Conservation (phyloP, 2,329 filamentous ascomycete species). For the Venturia pyrina region DNA sequence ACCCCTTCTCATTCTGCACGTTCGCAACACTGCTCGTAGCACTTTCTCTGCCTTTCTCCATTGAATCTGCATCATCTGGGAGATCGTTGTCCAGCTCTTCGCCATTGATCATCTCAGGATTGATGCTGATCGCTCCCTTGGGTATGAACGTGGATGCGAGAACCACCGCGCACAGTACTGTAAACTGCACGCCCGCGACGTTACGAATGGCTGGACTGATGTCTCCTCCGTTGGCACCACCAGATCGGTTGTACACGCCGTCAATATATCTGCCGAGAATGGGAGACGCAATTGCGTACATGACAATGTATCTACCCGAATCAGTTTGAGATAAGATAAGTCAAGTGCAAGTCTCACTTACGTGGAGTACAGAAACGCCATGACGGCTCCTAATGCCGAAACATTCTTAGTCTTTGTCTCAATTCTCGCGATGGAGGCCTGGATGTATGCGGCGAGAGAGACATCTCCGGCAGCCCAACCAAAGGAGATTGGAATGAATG, state of each 20-base stretch:
- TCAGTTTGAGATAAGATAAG: background rate
- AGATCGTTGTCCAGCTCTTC: constrained; percentile 24
- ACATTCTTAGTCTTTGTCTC: constrained; percentile 36
- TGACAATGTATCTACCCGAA: constrained; percentile 18
- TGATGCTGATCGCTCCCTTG: constrained; percentile 33
- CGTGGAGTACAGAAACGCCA: constrained; percentile 41
- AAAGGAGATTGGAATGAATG: constrained; percentile 38
- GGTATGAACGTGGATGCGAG: constrained; percentile 38
- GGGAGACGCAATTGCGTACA: constrained; percentile 36
- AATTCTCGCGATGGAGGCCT: constrained; percentile 37
- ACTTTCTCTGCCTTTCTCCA: background rate
- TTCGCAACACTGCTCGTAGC: background rate
- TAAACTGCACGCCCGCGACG: constrained; percentile 39
- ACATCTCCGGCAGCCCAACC: constrained; percentile 45
- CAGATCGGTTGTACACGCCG: constrained; percentile 25
- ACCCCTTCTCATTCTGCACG: background rate
- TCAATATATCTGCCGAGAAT: constrained; percentile 39
- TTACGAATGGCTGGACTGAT: constrained; percentile 33
- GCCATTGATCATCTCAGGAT: constrained; percentile 34
- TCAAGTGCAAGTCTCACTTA: constrained; percentile 26
- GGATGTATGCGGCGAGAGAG: constrained; percentile 41
- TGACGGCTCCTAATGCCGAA: constrained; percentile 40
- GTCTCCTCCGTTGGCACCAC: constrained; percentile 20
- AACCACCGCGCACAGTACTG: constrained; percentile 32
- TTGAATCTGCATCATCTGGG: background rate